Base-by-base conservation (phyloP, 805 yeast genomes). In the Pichia pseudocactophila region DNA sequence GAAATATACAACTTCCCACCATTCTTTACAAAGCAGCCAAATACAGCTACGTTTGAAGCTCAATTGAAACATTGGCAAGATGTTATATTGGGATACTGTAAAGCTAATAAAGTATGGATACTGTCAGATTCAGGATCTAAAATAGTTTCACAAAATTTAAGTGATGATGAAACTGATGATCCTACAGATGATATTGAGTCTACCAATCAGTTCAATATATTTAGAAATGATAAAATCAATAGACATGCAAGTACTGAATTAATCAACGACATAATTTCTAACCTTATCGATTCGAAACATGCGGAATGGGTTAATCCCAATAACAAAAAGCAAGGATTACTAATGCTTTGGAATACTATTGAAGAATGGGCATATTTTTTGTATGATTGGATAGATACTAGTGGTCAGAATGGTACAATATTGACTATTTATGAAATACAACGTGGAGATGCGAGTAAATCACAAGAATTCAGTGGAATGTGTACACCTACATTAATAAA, bases 11-110 rank as follows among this genome's bases (percentile, higher is more conserved):
- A 76, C 31, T 90, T 88, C 60, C 97, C 97, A 6, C 98, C 98
- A 0, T 76, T 90, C 51, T 90, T 78, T 64, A 92, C 97, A 8
- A 71, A 77, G 47, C 98, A 90, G 62, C 88, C 92, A 18, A 89
- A 90, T 53, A 73, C 78, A 30, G 76, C 83, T 10, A 81, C 92
- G 2, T 76, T 84, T 66, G 70, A 73, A 26, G 79, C 86, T 10
- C 98, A 90, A 61, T 63, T 82, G 13, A 70, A 70, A n/a, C 76
- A 82, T 42, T 90, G 98, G 98, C 64, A 70, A 22, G 66, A 73
- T 35, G 61, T 90, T 22, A 64, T 90, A 0, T 58, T 82, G 9
- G 66, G 68, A 6, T 84, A 76, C 52, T 80, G 94, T 51, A 68
- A 73, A 49, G 64, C 59, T 42, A 63, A 76, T 49, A 66, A 68